Base-by-base conservation (phyloP, 805 yeast genomes). In the Saccharomyces eubayanus region DNA sequence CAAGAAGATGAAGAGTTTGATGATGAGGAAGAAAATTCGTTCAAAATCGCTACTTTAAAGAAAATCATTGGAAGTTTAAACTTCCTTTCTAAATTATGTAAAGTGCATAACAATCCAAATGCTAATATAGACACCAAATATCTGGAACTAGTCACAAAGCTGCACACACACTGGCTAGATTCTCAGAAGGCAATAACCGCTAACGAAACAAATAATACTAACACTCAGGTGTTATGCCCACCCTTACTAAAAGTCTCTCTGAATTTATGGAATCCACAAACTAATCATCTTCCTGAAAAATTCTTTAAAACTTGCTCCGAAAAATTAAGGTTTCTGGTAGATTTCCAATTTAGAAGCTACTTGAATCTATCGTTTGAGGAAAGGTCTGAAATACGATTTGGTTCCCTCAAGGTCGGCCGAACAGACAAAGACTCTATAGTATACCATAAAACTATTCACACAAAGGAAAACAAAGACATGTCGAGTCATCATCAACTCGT, bases 221-320 rank as follows among this genome's bases (percentile, higher is more conserved):
- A 41, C 5, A 51, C 49, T 31, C 43, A 36, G 10, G 43, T 36
- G 21, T 16, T 36, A 3, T 45, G 46, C 12, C 52, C 56, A 28
- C 51, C 59, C 11, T 46, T 62, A 24, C 52, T 58, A n/a, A 59
- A 59, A 28, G 57, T 67, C 3, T 64, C 71, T n/a, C 47, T 62
- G 27, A 64, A 67, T 53, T 31, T 66, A 41, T 68, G 71, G 71
- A 66, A 63, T 48, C 58, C 67, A 11, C 52, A 57, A 28, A 61
- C 67, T n/a, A 53, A 36, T 14, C 53, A 59, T 47, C 53, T 66
- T 43, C 54, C 61, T 6, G 62, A 61, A 28, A 65, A 61, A 46
- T 59, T 56, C 48, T 68, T 68, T 54, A 64, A 62, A 51, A 60
- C 67, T 1, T 50, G 64, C 27, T 52, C 62, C 27, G 71, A 68